phyloP scores from a whole-genome alignment of 805 yeast species.

The Nematodospora valgi region DNA sequence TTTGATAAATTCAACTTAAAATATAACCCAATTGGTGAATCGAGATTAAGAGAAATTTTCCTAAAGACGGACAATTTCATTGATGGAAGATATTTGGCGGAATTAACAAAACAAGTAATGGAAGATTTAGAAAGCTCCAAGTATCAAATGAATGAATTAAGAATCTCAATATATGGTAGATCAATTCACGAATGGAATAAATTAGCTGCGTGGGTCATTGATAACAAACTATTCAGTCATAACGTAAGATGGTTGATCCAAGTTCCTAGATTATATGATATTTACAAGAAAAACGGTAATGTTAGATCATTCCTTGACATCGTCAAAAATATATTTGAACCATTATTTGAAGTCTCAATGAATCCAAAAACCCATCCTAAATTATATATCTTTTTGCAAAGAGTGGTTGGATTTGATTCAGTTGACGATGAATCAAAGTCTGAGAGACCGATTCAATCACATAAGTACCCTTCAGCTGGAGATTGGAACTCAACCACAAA shows the following conservation, averaged over 20 bases:
- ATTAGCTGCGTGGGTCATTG: conserved; percentile 91
- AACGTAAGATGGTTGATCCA: conserved; percentile 97
- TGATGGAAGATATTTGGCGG: conserved; percentile 86
- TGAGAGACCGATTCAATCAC: conserved; percentile 71
- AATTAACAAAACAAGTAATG: conserved; percentile 88
- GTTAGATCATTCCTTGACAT: conserved; percentile 74
- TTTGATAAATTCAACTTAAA: conserved; percentile 96
- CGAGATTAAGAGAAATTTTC: conserved; percentile 93
- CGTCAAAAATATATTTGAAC: conserved; percentile 74
- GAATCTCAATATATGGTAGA: conserved; percentile 93
- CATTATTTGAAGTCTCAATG: conserved; percentile 84
- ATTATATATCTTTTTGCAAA: conserved; percentile 77
- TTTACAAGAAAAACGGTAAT: conserved; percentile 74
- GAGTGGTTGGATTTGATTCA: conserved; percentile 96
- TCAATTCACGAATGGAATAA: conserved; percentile 91
- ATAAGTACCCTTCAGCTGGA: conserved; percentile 81
- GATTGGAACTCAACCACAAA: conserved; percentile 75
- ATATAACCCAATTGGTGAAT: conserved; percentile 97
- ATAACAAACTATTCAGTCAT: conserved; percentile 84
- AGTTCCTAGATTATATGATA: conserved; percentile 88
- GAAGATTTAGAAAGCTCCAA: conserved; percentile 92
- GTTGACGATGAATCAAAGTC: conserved; percentile 97
- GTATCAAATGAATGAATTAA: conserved; percentile 95
- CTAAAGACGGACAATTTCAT: conserved; percentile 93
- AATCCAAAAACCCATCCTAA: conserved; percentile 90